Evolutionary conservation across 2,329 filamentous ascomycete species (phyloP).

Genomic region (Botrytis elliptica): DNA sequence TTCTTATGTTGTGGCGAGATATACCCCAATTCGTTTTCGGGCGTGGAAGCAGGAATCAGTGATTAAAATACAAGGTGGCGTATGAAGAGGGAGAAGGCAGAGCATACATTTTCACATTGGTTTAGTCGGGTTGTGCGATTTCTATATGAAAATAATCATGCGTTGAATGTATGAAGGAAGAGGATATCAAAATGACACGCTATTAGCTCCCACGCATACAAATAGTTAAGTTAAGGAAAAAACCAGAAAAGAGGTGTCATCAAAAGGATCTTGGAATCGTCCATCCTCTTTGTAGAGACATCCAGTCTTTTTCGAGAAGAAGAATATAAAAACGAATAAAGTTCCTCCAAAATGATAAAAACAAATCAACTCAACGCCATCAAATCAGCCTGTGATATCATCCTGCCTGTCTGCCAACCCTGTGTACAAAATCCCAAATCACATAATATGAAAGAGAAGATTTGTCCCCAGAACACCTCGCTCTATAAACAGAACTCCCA

Average conservation of each 20-base stretch:
- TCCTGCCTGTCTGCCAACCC: background rate
- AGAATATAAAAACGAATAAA: background rate
- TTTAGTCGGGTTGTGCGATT: background rate
- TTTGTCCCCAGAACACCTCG: slow-evolving; percentile 16
- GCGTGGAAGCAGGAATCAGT: background rate
- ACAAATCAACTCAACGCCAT: slow-evolving; percentile 16
- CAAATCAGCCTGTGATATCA: slow-evolving; percentile 19
- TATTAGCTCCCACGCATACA: slow-evolving; percentile 13
- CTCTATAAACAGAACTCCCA: slow-evolving; percentile 18
- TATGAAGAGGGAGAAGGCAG: background rate
- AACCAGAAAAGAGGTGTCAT: background rate
- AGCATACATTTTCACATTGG: background rate
- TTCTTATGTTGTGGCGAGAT: background rate
- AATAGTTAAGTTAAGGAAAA: background rate
- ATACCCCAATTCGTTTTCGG: background rate
- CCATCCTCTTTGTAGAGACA: background rate
- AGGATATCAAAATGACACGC: slow-evolving; percentile 3
- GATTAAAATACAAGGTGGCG: background rate
- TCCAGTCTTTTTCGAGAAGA: background rate
- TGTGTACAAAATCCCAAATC: slow-evolving; percentile 17
- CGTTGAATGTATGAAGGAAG: slow-evolving; percentile 8
- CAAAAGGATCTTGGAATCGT: background rate
- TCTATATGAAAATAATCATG: background rate
- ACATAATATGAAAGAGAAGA: slow-evolving; percentile 10
- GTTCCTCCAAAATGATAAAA: background rate